These are phyloP conservation scores for Cytospora leucostoma DNA, from an alignment of 2,329 filamentous ascomycete species.

Conservation along the genomic window DNA sequence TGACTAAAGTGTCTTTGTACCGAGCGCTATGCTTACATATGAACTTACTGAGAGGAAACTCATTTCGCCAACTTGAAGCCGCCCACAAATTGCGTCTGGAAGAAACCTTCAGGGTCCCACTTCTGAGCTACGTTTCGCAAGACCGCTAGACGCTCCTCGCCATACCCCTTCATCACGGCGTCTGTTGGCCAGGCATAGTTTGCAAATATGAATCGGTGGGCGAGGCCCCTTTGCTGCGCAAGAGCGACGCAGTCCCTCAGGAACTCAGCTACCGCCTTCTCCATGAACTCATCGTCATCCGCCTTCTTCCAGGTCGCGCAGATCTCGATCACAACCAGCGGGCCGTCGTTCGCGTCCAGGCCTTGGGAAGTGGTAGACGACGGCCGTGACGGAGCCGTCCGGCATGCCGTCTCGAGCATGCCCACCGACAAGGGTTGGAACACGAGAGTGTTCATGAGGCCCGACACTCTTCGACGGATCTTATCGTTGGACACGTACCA, in stretches of 20 bases:
- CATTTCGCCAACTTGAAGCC: constrained; percentile 4
- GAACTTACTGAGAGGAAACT: too few species aligned
- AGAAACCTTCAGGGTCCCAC: constrained; percentile 15
- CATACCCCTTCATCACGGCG: constrained; percentile 8
- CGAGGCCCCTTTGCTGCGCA: background rate
- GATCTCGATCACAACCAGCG: constrained; percentile 7
- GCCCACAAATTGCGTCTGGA: constrained; percentile 14
- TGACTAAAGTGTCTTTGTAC: too few species aligned
- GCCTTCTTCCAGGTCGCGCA: constrained; percentile 15
- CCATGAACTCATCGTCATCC: constrained; percentile 12
- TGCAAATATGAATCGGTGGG: constrained; percentile 11
- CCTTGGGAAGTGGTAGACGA: constrained; percentile 9
- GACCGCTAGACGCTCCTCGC: constrained; percentile 5
- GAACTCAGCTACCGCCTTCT: constrained; percentile 2
- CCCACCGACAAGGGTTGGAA: constrained; percentile 12
- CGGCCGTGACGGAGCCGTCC: background rate
- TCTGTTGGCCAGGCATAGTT: constrained; percentile 18
- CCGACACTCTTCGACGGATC: constrained; percentile 12
- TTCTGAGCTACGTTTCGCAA: constrained; percentile 2
- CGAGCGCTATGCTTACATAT: too few species aligned
- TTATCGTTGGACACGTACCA: constrained; percentile 12
- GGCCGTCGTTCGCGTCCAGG: background rate
- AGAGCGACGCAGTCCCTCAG: background rate
- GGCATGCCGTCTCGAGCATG: constrained; percentile 6
- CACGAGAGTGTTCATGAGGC: constrained; percentile 14